phyloP scores from a whole-genome alignment of 805 yeast genomes.

The Schwanniomyces yamadae region DNA sequence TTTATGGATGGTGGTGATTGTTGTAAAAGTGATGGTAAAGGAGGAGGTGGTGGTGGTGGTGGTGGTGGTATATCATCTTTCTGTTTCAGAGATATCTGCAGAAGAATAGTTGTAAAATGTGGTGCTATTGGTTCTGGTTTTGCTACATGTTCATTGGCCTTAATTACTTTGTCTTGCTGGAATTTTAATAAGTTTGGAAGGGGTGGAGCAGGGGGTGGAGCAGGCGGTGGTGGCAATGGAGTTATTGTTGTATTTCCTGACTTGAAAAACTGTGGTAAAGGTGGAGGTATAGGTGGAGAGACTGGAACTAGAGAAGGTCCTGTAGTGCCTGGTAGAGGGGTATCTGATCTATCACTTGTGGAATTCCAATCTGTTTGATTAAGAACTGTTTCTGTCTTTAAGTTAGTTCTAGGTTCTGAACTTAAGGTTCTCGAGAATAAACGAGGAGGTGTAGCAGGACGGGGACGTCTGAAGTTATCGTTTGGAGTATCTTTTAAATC shows the following conservation, averaged over 20 bases:
- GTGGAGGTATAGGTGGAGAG: conserved; percentile 2
- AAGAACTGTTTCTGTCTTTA: too few species aligned
- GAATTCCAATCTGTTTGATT: too few species aligned
- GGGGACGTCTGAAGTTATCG: not conserved
- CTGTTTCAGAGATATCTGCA: not conserved
- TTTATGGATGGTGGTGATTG: not conserved
- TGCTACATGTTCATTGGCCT: conserved; percentile 4
- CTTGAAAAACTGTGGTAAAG: conserved; percentile 1
- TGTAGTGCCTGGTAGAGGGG: too few species aligned
- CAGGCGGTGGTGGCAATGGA: conserved; percentile 4
- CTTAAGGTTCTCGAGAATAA: not conserved
- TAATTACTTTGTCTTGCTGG: not conserved
- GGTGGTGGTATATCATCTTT: not conserved
- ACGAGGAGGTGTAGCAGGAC: not conserved
- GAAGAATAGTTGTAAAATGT: conserved; percentile 4
- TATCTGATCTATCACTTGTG: too few species aligned
- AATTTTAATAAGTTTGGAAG: conserved; percentile 11
- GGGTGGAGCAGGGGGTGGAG: conserved; percentile 20
- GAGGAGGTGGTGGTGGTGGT: conserved; percentile 14
- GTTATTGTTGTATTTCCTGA: not conserved
- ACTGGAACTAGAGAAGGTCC: too few species aligned
- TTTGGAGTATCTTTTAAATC: not conserved
- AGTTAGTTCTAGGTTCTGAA: too few species aligned
- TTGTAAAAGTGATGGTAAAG: conserved; percentile 2
- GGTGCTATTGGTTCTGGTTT: conserved; percentile 20